Evolutionary conservation across 2,329 filamentous ascomycete genomes (phyloP), one percentile per base, ranked within the genome.

Genomic region (Alternaria solani): DNA sequence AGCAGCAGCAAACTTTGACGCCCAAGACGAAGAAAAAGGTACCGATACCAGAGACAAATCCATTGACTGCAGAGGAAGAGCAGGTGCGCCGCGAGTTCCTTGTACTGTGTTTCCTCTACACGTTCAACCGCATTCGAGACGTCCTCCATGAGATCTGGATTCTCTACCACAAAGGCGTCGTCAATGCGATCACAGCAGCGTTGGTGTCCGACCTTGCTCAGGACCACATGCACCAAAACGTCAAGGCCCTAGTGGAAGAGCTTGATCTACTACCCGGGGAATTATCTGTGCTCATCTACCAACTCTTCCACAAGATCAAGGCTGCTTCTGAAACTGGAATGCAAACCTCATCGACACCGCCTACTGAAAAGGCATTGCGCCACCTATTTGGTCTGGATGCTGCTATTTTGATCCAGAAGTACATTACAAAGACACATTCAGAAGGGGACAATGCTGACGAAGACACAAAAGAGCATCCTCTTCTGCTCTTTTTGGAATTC

Each of bases 101-200:
- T 20, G 51, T 65, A 20, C 61, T 71, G 18, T 66, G 61, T 46
- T 69, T 66, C 46, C 41, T 69, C 1, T 68, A 68, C 43, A 54
- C 65, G 34, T 54, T 69, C 20, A 57, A 57, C 36, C 43, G 57
- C 8, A 39, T 69, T 28, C 64, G 64, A n/a, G 44, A 42, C 18
- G 43, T 59, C 23, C 32, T 70, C 18, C 49, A 48, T 7, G 43
- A 64, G 3, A 39, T 59, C 2, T 69, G 65, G 65, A 30, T 30
- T 2, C 55, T 51, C n/a, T 68, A 64, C 51, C 51, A 43, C 16
- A n/a, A 59, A 5, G 36, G 51, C 2, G 38, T 53, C 11, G 47
- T 64, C 20, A 62, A 43, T 34, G 38, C 57, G 6, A 61, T 67
- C 20, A 62, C 57, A 9, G 67, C 64, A 12, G 57, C 63, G 3